Conservation (phyloP, 768 basidiomycete species). For the Panus rudis region DNA sequence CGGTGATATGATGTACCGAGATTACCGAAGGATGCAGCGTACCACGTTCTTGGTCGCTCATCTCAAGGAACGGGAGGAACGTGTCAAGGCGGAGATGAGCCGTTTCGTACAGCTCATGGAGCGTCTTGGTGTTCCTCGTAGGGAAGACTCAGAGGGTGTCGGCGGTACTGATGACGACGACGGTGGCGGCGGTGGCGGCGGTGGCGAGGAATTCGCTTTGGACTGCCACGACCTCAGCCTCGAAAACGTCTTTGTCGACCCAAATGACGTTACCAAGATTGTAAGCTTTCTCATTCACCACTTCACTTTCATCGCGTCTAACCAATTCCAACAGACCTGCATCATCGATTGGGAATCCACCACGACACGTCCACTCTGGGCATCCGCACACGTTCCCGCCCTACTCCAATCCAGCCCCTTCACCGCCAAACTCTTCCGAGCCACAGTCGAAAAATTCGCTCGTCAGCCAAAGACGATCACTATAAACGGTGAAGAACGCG, state of each 20-base stretch:
- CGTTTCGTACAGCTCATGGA: constrained; percentile 69
- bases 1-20: constrained; percentile 72
- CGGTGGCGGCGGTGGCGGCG: constrained; percentile 21
- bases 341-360: constrained; percentile 91
- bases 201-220: constrained; percentile 62
- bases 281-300: constrained; percentile 40
- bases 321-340: constrained; percentile 48
- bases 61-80: constrained; percentile 53
- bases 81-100: constrained; percentile 61
- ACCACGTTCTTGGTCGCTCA: constrained; percentile 74
- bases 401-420: constrained; percentile 77
- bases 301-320: constrained; percentile 4
- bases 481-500: constrained; percentile 17
- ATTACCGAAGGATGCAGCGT: constrained; percentile 77
- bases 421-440: constrained; percentile 63
- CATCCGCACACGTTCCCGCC: constrained; percentile 73
- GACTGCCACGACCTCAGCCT: constrained; percentile 84
- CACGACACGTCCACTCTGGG: constrained; percentile 82
- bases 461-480: constrained; percentile 14
- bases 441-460: constrained; percentile 48
- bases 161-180: constrained; percentile 12
- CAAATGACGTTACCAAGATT: constrained; percentile 56
- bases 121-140: constrained; percentile 29
- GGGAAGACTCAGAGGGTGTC: constrained; percentile 21
- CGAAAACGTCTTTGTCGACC: constrained; percentile 81